These are phyloP conservation scores for Naegleria fowleri DNA, from an alignment of 208 protist genomes.

Conservation along the genomic window DNA sequence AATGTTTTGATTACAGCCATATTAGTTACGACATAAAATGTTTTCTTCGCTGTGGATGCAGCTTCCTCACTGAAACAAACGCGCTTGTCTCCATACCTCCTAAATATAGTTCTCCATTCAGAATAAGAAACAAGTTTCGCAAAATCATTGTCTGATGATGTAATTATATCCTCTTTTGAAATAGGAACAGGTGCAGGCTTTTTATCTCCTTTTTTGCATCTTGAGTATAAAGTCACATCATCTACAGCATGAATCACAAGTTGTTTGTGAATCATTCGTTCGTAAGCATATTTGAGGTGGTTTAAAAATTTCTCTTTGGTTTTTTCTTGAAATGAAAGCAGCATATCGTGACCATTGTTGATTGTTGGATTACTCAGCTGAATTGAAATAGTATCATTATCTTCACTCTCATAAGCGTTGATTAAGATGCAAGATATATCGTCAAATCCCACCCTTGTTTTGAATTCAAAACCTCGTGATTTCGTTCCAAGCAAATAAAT, in stretches of 20 bases:
- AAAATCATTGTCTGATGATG: neutral
- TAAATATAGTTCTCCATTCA: neutral
- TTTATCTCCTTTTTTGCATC: neutral
- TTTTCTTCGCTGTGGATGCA: neutral
- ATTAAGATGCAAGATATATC: neutral
- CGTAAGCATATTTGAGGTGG: neutral
- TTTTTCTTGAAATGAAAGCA: neutral
- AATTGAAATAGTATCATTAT: neutral
- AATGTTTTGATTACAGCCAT: neutral
- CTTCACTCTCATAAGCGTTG: neutral
- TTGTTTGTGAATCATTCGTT: neutral
- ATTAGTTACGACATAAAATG: neutral
- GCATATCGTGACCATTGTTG: neutral
- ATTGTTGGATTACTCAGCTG: neutral
- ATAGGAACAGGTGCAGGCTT: neutral
- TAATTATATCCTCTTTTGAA: neutral
- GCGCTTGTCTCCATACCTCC: neutral
- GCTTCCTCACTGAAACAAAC: neutral
- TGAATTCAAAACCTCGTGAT: neutral
- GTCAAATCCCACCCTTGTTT: neutral
- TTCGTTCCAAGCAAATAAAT: neutral
- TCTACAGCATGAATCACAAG: neutral
- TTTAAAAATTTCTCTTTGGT: neutral
- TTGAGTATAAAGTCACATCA: neutral
- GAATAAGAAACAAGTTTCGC: neutral